Conservation (phyloP, 345 rosid genomes). For the Citrus sp. region DNA sequence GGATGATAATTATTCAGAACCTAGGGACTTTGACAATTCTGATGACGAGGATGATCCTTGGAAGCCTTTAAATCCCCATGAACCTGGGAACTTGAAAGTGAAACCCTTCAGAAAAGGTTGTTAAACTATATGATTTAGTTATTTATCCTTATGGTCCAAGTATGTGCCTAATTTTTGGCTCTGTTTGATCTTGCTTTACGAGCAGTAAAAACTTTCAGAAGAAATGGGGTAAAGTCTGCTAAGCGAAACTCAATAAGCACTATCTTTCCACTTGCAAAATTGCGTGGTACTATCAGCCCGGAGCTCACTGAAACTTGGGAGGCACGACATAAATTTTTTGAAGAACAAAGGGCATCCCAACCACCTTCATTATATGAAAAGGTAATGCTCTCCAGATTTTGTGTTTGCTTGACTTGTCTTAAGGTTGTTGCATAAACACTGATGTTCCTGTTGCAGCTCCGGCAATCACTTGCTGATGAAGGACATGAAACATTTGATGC, state of each 20-base stretch:
- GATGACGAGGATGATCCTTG: slow-evolving; percentile 83
- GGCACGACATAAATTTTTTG: slow-evolving; percentile 15
- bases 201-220: slow-evolving; percentile 68
- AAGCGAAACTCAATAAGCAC: slow-evolving; percentile 38
- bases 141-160: slow-evolving; percentile 3
- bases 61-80: slow-evolving; percentile 94
- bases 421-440: slow-evolving; percentile 11
- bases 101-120: slow-evolving; percentile 83
- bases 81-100: slow-evolving; percentile 83
- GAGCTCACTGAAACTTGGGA: slow-evolving; percentile 76
- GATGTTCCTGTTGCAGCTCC: slow-evolving; percentile 55
- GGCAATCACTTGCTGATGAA: slow-evolving; percentile 55
- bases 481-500: slow-evolving; percentile 33
- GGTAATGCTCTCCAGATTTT: slow-evolving; percentile 34
- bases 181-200: slow-evolving; percentile 13
- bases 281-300: slow-evolving; percentile 64
- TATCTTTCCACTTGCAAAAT: slow-evolving; percentile 77
- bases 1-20: slow-evolving; percentile 48
- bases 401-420: neutral
- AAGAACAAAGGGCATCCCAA: slow-evolving; percentile 32
- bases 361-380: slow-evolving; percentile 68
- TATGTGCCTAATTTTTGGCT: slow-evolving; percentile 18
- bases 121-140: slow-evolving; percentile 3
- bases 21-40: slow-evolving; percentile 47
- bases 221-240: slow-evolving; percentile 29